phyloP scores from a whole-genome alignment of 2,329 filamentous ascomycete genomes.

The Penicillium sclerotigenum region DNA sequence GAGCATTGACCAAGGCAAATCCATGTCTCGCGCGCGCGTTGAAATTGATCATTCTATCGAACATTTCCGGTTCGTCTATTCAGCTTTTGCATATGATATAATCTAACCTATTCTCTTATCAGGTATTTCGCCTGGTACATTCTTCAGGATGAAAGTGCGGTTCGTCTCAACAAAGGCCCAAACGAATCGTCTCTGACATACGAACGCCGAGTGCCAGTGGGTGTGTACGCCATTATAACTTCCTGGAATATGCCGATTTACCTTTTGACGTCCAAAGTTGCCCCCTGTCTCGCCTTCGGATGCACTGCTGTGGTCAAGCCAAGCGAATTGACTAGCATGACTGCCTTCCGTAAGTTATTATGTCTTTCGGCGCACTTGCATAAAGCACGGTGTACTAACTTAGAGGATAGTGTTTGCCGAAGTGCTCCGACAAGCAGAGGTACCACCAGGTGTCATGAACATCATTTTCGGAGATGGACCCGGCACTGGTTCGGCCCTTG shows the following conservation, averaged over 20 bases:
- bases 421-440: neutral
- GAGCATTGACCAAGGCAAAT: neutral
- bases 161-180: neutral
- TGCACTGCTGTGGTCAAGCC: neutral
- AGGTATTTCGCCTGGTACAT: neutral
- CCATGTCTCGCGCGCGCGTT: neutral
- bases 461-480: neutral
- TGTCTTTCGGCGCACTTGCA: too few relatives aligned
- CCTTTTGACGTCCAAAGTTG: neutral
- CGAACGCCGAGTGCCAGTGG: neutral
- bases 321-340: neutral
- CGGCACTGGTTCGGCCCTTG: neutral
- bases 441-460: neutral
- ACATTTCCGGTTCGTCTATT: neutral
- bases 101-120: neutral
- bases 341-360: neutral
- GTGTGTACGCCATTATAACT: neutral
- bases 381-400: neutral
- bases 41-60: neutral
- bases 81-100: fast-evolving
- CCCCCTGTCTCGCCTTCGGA: neutral
- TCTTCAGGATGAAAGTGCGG: fast-evolving
- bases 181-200: neutral
- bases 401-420: neutral
- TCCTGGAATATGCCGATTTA: neutral